Evolutionary conservation across 805 yeast species (phyloP).

Genomic region (Wickerhamiella spandovensis): DNA sequence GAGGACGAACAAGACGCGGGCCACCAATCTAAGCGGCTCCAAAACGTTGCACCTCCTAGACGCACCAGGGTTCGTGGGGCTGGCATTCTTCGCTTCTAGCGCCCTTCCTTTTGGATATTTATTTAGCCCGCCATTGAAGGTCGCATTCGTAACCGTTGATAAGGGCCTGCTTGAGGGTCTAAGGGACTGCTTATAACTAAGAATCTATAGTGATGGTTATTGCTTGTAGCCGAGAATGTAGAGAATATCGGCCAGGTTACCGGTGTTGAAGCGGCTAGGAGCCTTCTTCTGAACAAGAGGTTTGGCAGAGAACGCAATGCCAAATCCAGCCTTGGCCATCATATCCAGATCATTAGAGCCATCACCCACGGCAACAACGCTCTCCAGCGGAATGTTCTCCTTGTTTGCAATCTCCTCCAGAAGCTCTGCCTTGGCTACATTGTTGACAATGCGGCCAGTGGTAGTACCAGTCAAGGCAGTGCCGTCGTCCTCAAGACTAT

Average conservation of each 20-base stretch:
- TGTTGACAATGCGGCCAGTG: conserved; percentile 74
- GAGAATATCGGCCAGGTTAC: conserved; percentile 58
- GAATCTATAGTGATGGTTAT: background rate
- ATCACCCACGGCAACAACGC: conserved; percentile 81
- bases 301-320: conserved; percentile 96
- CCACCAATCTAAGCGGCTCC: background rate
- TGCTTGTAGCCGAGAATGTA: conserved; percentile 54
- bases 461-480: conserved; percentile 59
- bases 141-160: background rate
- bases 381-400: conserved; percentile 20
- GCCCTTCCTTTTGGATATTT: no score
- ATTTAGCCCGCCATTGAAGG: background rate
- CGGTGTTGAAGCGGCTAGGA: conserved; percentile 66
- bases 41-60: background rate
- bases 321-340: conserved; percentile 87
- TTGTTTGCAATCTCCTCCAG: conserved; percentile 33
- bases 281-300: conserved; percentile 80
- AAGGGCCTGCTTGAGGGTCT: background rate
- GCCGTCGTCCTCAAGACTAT: conserved; percentile 36
- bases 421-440: conserved; percentile 64
- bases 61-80: background rate
- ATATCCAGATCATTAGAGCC: conserved; percentile 93
- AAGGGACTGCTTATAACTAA: background rate
- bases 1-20: background rate
- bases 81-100: background rate